These are phyloP conservation scores for Talaromyces wortmannii DNA, from an alignment of 495 filamentous ascomycete genomes.

Conservation along the genomic window DNA sequence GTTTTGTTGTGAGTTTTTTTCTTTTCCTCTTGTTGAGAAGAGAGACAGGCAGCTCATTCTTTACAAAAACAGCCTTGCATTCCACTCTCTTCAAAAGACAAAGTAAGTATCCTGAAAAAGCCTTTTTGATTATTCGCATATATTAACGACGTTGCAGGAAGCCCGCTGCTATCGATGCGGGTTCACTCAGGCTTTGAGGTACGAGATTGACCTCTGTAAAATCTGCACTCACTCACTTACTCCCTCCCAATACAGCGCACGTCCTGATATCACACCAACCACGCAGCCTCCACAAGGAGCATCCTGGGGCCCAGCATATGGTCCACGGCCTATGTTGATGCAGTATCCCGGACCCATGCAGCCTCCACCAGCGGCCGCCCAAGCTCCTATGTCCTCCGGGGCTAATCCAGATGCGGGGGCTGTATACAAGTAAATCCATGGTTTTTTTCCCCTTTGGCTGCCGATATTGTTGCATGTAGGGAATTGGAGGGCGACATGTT, in stretches of 20 bases:
- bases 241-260: constrained; percentile 5
- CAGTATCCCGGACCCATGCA: constrained; percentile 4
- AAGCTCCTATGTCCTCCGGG: neutral
- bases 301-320: constrained; percentile 15
- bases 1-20: constrained; percentile 37
- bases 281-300: constrained; percentile 28
- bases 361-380: constrained; percentile 12
- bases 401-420: neutral
- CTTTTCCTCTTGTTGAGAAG: neutral
- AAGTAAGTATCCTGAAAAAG: constrained; percentile 17
- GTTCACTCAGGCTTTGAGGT: constrained; percentile 47
- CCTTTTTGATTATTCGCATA: neutral
- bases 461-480: too few relatives aligned
- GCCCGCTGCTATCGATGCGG: constrained; percentile 46
- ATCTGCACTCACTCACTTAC: neutral
- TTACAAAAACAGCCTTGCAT: constrained; percentile 32
- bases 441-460: neutral
- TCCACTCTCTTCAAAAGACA: constrained; percentile 43
- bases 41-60: constrained; percentile 4
- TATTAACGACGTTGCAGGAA: constrained; percentile 29
- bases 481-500: too few relatives aligned
- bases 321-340: constrained; percentile 9
- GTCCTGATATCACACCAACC: constrained; percentile 38
- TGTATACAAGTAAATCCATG: neutral
- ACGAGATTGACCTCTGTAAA: constrained; percentile 1